These are phyloP conservation scores for Cajanus cajan DNA, from an alignment of 306 rosid species.

Conservation along the genomic window DNA sequence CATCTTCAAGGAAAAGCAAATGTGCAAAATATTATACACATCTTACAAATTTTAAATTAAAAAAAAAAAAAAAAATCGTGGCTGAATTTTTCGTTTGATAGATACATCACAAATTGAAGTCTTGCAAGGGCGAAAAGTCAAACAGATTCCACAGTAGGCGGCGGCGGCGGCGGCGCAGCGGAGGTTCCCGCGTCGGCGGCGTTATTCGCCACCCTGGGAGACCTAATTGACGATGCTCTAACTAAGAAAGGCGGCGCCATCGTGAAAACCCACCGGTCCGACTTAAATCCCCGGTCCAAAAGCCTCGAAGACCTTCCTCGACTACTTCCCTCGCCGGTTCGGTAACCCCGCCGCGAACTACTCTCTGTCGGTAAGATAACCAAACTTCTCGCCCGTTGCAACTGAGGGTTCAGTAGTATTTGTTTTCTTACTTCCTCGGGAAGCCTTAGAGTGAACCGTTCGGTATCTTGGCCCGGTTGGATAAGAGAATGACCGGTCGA, in stretches of 20 bases:
- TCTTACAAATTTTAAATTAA: not conserved
- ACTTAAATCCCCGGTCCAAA: conserved; percentile 55
- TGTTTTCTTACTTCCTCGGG: conserved; percentile 76
- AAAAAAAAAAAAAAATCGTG: not conserved
- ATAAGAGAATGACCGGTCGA: conserved; percentile 85
- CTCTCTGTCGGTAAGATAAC: conserved; percentile 55
- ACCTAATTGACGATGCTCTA: conserved; percentile 66
- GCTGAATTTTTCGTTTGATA: not conserved
- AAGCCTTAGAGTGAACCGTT: conserved; percentile 75
- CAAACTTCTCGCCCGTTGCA: conserved; percentile 71
- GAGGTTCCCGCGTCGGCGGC: conserved; percentile 49
- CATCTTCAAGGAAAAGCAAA: not conserved
- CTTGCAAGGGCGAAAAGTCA: not conserved
- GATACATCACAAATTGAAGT: not conserved
- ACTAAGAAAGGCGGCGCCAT: conserved; percentile 71
- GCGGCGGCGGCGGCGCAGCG: not conserved
- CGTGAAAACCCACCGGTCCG: conserved; percentile 80
- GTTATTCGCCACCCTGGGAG: conserved; percentile 46
- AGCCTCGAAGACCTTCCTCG: conserved; percentile 48
- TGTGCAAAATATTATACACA: conserved; percentile 22
- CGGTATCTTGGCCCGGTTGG: conserved; percentile 80
- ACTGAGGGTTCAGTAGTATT: conserved; percentile 42
- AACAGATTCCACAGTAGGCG: conserved; percentile 15
- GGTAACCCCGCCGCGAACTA: conserved; percentile 66
- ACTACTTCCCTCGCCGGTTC: conserved; percentile 57